Conservation (phyloP, 768 basidiomycete genomes). For the Sarcomyxa edulis region DNA sequence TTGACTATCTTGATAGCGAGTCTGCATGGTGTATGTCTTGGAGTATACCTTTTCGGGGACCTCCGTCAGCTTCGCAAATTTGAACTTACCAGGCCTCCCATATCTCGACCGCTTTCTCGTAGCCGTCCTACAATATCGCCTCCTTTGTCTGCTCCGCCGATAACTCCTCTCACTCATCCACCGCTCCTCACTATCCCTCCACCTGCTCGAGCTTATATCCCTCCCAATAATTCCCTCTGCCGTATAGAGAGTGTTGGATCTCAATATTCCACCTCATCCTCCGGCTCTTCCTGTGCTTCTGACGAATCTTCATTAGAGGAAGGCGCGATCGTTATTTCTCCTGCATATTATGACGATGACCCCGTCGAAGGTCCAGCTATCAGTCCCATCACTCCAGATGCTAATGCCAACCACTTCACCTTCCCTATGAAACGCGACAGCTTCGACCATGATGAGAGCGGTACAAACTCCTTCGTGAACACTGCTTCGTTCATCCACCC, state of each 20-base stretch:
- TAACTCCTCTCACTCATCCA: constrained; percentile 11
- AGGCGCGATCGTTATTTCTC: constrained; percentile 19
- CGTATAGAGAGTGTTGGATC: constrained; percentile 15
- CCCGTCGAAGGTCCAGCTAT: constrained; percentile 21
- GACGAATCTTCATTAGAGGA: constrained; percentile 13
- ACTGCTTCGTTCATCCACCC: constrained; percentile 49
- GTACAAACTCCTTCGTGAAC: constrained; percentile 18
- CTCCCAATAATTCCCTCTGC: constrained; percentile 13
- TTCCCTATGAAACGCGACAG: constrained; percentile 11
- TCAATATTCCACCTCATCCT: constrained; percentile 16
- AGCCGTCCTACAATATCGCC: constrained; percentile 14
- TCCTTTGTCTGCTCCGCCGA: constrained; percentile 14
- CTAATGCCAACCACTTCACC: constrained; percentile 6
- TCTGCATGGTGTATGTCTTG: constrained; percentile 69
- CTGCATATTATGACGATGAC: constrained; percentile 18
- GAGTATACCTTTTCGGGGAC: constrained; percentile 78
- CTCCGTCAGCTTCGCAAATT: constrained; percentile 73
- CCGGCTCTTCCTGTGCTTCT: constrained; percentile 18
- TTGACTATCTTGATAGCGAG: constrained; percentile 56
- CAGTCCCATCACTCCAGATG: constrained; percentile 9
- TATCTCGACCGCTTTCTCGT: constrained; percentile 40
- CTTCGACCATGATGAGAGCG: constrained; percentile 13
- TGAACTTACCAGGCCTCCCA: constrained; percentile 66
- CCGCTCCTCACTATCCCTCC: constrained; percentile 17
- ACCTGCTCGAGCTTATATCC: constrained; percentile 22